A percentile compares a stretch with the other conserved stretches of the same genome.
Evolutionary conservation across 2,329 filamentous ascomycete genomes (phyloP).

Genomic region (Colletotrichum abscissum): DNA sequence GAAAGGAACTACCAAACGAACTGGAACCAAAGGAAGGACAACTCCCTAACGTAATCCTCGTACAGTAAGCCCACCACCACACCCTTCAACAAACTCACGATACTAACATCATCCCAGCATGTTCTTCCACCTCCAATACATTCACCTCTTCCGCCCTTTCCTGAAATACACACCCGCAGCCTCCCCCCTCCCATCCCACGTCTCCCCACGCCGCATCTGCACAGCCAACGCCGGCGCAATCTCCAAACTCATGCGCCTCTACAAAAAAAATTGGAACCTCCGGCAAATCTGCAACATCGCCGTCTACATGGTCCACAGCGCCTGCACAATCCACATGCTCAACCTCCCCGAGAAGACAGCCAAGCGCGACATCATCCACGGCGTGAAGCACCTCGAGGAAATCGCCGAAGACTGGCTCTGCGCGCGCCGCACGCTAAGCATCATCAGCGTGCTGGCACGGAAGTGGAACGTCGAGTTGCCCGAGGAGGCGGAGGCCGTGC

Average conservation of each 20-base stretch:
- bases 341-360: constrained; percentile 95
- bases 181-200: constrained; percentile 86
- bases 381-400: constrained; percentile 91
- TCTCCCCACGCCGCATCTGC: constrained; percentile 91
- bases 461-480: constrained; percentile 92
- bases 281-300: constrained; percentile 96
- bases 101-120: constrained; percentile 70
- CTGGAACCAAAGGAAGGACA: constrained; percentile 91
- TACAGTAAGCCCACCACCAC: constrained; percentile 77
- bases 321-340: constrained; percentile 93
- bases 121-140: constrained; percentile 96
- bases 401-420: constrained; percentile 96
- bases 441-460: constrained; percentile 84
- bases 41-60: constrained; percentile 81
- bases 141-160: constrained; percentile 95
- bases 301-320: constrained; percentile 94
- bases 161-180: constrained; percentile 86
- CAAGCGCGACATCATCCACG: constrained; percentile 88
- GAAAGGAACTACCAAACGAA: constrained; percentile 83
- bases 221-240: constrained; percentile 90
- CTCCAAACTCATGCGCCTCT: constrained; percentile 92
- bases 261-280: constrained; percentile 91
- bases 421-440: constrained; percentile 84
- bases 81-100: neutral
- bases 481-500: constrained; percentile 80